A percentile compares a stretch with the other conserved stretches of the same genome.
These are phyloP conservation scores for Kwoniella europaea DNA, from an alignment of 768 basidiomycete species.

Conservation along the genomic window DNA sequence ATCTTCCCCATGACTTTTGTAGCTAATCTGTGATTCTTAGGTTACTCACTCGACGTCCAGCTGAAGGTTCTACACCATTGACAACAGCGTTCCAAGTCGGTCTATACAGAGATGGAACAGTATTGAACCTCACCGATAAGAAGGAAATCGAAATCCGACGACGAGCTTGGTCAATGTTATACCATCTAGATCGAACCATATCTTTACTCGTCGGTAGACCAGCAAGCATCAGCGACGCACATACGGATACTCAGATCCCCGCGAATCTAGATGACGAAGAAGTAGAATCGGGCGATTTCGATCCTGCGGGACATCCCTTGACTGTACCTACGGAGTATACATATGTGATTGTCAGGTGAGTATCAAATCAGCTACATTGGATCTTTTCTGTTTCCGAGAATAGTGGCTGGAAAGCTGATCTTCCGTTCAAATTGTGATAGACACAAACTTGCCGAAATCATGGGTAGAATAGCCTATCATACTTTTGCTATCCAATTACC, in stretches of 20 bases:
- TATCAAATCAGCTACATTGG: background rate
- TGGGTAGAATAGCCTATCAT: constrained; percentile 58
- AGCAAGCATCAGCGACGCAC: constrained; percentile 57
- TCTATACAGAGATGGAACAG: constrained; percentile 58
- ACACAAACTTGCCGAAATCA: constrained; percentile 57
- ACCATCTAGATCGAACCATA: constrained; percentile 59
- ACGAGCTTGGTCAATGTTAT: constrained; percentile 57
- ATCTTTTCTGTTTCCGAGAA: background rate
- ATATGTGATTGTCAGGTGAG: constrained; percentile 56
- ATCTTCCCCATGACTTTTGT: background rate
- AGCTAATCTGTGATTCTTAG: constrained; percentile 30
- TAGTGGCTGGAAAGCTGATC: background rate
- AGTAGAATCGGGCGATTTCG: constrained; percentile 54
- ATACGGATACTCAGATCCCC: constrained; percentile 57
- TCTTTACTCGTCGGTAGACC: constrained; percentile 58
- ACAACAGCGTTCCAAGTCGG: constrained; percentile 59
- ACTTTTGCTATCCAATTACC: constrained; percentile 59
- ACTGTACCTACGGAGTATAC: constrained; percentile 57
- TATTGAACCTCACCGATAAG: constrained; percentile 56
- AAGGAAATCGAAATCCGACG: constrained; percentile 58
- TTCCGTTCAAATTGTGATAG: constrained; percentile 17
- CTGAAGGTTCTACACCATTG: constrained; percentile 58
- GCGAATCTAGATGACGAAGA: constrained; percentile 59
- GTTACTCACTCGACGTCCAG: constrained; percentile 58
- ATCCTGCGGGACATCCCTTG: constrained; percentile 56